Evolutionary conservation across 2,329 filamentous ascomycete species (phyloP), one percentile per base, ranked within the genome.

Genomic region (Geosmithia putterillii): DNA sequence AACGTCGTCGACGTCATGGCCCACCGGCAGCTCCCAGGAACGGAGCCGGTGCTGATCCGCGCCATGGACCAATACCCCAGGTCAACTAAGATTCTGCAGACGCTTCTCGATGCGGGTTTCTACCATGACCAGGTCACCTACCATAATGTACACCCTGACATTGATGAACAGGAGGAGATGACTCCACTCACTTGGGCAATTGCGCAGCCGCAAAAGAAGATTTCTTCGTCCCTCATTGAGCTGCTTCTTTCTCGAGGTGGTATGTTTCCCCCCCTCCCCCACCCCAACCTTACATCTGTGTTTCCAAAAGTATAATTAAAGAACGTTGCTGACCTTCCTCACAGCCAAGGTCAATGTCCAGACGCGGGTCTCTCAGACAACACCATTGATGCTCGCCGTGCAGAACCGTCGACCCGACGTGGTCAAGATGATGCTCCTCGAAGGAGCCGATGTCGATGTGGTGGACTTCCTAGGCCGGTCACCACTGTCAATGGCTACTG

Each of bases 121-220:
- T 79, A 79, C 51, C 64, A 79, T 45, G 75, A 81, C 45, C 73
- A 79, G 50, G 64, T 64, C 2, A 65, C 57, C 2, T 62, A 50
- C 1, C 64, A 57, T 43, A 61, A 57, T 3, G 61, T 75, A 2
- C 59, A 71, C 44, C 60, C 68, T 0, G 64, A 69, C 10, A 46
- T 68, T 0, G 65, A 70, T 2, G 69, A 73, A 32, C 60, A 66
- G 3, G 79, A 84, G 54, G 59, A 65, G 9, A 66, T 79, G 38
- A 74, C 73, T 2, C 61, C 79, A 2, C 59, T 83, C 7, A 61
- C 72, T 42, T 83, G 79, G 79, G 69, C 75, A 0, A 63, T 83
- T 42, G 59, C 74, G 7, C 76, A 81, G 48, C 74, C 75, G 0
- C 74, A 80, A 48, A 82, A 81, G 55, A 70, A 69, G 47, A 67